Conservation (phyloP, 2,329 filamentous ascomycete genomes). For the Fusarium sp. region DNA sequence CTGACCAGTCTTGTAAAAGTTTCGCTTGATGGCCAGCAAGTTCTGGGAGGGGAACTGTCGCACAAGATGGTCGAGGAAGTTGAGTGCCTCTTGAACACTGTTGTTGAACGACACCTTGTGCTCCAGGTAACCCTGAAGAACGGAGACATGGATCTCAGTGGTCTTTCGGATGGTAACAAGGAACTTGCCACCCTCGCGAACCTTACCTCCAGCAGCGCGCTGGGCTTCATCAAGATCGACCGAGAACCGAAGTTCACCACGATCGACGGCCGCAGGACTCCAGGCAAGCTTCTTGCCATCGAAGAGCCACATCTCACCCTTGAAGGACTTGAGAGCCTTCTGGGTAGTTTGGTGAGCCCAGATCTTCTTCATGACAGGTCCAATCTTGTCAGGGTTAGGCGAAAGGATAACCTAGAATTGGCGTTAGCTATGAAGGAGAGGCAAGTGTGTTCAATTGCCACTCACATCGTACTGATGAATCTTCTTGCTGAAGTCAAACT, state of each 20-base stretch:
- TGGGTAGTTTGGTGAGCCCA: constrained; percentile 75
- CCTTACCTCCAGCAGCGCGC: constrained; percentile 49
- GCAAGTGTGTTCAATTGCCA: constrained; percentile 32
- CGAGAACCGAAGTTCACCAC: constrained; percentile 61
- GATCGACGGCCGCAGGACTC: constrained; percentile 57
- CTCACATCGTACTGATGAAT: constrained; percentile 89
- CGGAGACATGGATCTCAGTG: constrained; percentile 72
- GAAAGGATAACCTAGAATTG: constrained; percentile 68
- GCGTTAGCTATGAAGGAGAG: constrained; percentile 16
- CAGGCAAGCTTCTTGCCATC: constrained; percentile 90
- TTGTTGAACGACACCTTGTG: constrained; percentile 69
- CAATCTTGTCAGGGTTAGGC: constrained; percentile 67
- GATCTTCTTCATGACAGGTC: constrained; percentile 75
- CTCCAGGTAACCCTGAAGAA: constrained; percentile 72
- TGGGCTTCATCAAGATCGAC: constrained; percentile 79
- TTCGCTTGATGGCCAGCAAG: constrained; percentile 78
- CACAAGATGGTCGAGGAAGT: constrained; percentile 89
- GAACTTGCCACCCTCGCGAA: constrained; percentile 59
- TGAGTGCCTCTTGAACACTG: constrained; percentile 80
- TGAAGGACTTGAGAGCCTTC: constrained; percentile 58
- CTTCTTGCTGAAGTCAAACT: constrained; percentile 63
- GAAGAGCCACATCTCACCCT: constrained; percentile 68
- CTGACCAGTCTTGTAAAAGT: constrained; percentile 74
- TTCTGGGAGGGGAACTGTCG: constrained; percentile 77
- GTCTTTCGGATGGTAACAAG: constrained; percentile 70